These are phyloP conservation scores for Pichia sp. DNA, from an alignment of 1,139 yeast species.

Conservation along the genomic window DNA sequence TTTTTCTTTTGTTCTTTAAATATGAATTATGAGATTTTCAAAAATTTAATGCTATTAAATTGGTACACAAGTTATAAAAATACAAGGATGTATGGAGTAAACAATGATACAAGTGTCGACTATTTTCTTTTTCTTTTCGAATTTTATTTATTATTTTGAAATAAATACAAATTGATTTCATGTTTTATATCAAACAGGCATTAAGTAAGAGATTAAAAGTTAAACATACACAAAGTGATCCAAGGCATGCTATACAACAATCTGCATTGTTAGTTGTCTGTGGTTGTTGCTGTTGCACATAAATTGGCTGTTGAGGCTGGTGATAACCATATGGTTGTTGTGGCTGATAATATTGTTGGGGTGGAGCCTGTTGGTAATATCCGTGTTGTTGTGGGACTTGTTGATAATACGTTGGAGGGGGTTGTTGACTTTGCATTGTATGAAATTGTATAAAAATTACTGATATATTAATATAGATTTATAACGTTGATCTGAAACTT, in stretches of 20 bases:
- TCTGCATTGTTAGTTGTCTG: conserved; percentile 6
- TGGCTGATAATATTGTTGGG: conserved; percentile 38
- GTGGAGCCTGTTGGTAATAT: conserved; percentile 29
- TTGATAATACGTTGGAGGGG: conserved; percentile 41
- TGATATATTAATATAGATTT: too few relatives aligned
- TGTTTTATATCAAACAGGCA: conserved; percentile 1
- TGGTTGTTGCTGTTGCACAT: conserved; percentile 11
- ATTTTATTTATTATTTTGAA: too few relatives aligned
- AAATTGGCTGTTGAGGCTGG: conserved; percentile 7
- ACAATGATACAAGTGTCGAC: too few relatives aligned
- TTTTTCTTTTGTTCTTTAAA: too few relatives aligned
- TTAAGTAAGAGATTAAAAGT: conserved; percentile 8
- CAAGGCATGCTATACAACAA: conserved; percentile 2
- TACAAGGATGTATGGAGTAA: too few relatives aligned
- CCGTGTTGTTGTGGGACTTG: conserved; percentile 11
- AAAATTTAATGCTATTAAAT: too few relatives aligned
- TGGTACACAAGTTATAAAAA: too few relatives aligned
- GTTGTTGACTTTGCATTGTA: conserved; percentile 18
- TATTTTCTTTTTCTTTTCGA: too few relatives aligned
- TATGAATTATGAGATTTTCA: too few relatives aligned
- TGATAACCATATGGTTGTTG: conserved; percentile 21
- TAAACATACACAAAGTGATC: conserved; percentile 7
- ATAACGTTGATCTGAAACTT: too few relatives aligned
- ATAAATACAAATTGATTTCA: neutral
- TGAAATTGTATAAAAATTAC: too few relatives aligned